phyloP scores from a whole-genome alignment of 2,329 filamentous ascomycete species.

The Calonectria pteridis region DNA sequence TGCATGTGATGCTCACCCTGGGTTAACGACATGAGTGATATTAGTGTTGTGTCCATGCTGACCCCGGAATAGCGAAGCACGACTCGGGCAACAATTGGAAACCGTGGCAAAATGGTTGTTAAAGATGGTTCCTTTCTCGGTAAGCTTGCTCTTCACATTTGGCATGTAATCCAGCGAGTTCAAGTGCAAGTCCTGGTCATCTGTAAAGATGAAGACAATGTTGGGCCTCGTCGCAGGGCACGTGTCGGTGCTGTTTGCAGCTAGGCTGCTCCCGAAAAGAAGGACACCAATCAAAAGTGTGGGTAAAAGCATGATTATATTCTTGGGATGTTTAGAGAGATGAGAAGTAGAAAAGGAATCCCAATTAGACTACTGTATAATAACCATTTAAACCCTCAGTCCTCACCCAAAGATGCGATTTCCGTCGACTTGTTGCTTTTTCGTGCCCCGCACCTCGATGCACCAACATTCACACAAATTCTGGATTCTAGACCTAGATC shows the following conservation, averaged over 20 bases:
- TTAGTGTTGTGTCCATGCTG: slow-evolving; percentile 22
- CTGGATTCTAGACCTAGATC: not conserved
- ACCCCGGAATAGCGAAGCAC: slow-evolving; percentile 6
- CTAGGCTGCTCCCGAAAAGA: not conserved
- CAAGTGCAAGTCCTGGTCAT: slow-evolving; percentile 24
- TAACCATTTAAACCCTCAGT: not conserved
- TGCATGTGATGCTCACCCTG: not conserved
- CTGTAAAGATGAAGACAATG: slow-evolving; percentile 25
- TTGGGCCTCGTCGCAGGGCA: slow-evolving; percentile 9
- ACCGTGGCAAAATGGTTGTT: slow-evolving; percentile 20
- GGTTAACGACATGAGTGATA: slow-evolving; percentile 14
- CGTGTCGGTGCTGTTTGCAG: not conserved
- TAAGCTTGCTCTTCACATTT: slow-evolving; percentile 7
- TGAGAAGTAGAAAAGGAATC: not conserved
- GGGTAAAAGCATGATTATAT: not conserved
- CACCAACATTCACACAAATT: not conserved
- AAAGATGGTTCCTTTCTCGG: slow-evolving; percentile 9
- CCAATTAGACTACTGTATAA: not conserved
- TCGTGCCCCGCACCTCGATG: not conserved
- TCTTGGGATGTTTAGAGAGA: not conserved
- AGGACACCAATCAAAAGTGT: not conserved
- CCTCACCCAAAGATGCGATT: too few relatives aligned
- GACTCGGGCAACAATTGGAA: slow-evolving; percentile 20
- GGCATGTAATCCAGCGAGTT: slow-evolving; percentile 22
- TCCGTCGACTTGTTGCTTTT: not conserved